Evolutionary conservation across 2,329 filamentous ascomycete species (phyloP), one percentile per base, ranked within the genome.

Genomic region (Dactylellina parvicollis): DNA sequence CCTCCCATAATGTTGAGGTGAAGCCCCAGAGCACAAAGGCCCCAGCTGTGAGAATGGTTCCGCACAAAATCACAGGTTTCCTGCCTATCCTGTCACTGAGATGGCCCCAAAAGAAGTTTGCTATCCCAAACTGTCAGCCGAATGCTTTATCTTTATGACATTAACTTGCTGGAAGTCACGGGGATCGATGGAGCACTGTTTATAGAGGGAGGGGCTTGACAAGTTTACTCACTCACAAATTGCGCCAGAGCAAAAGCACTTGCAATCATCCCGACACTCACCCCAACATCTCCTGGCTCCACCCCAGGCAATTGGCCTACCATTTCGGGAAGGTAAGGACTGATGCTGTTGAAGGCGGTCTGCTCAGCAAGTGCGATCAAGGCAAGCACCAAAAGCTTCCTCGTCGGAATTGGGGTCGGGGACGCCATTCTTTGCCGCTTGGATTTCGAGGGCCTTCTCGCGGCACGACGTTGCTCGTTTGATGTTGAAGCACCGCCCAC

Each of bases 331-430:
- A 99, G 86, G 80, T 99, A 99, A 0, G 95, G 95, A 9, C 90
- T 91, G 78, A 99, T 97, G 20, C 92, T 96, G 81, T 99, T 99
- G 79, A 99, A 86, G 0, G 95, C 95, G 0, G 94, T 98, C 83
- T 99, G 95, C 80, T 99, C 95, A 60, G 91, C 90, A 20, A 99
- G 85, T 4, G 93, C 93, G 72, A 99, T 91, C 76, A 97, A 83
- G 0, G 94, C 94, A 32, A 99, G 84, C 10, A 98, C 86, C 3
- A 88, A 85, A 73, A 99, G 89, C 83, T 98, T 95, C 76, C 85
- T 88, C 76, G 88, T 87, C 0, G 95, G 95, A 16, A 99, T 82
- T 0, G 94, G 93, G 1, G 92, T 75, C 91, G 76, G 87, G 42
- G 55, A 34, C 85, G 75, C 85, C 81, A 74, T 83, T 76, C 14